phyloP scores from a whole-genome alignment of 2,329 filamentous ascomycete genomes.

The Epichloe amarillans region DNA sequence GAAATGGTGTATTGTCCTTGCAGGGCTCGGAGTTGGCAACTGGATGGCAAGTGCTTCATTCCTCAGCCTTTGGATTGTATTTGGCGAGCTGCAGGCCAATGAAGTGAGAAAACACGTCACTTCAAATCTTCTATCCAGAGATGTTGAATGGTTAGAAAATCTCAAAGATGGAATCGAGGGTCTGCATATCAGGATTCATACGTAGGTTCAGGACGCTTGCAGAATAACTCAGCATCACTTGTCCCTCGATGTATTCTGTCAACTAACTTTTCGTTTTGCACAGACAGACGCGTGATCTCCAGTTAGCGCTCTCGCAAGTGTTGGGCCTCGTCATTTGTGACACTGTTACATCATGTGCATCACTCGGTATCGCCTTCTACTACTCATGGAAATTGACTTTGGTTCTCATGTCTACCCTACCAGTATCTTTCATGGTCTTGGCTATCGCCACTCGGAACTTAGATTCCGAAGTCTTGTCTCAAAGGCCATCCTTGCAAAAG shows the following conservation, averaged over 20 bases:
- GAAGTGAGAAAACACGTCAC: constrained; percentile 54
- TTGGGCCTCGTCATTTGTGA: constrained; percentile 58
- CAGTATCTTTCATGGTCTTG: constrained; percentile 50
- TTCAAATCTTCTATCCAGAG: constrained; percentile 50
- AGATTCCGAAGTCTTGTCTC: constrained; percentile 51
- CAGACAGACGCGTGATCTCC: constrained; percentile 72
- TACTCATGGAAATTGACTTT: constrained; percentile 77
- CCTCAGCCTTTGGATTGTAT: constrained; percentile 58
- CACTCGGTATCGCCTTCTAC: constrained; percentile 59
- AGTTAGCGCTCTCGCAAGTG: constrained; percentile 66
- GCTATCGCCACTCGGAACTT: constrained; percentile 46
- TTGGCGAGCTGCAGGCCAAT: constrained; percentile 69
- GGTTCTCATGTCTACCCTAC: constrained; percentile 60
- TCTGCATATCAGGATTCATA: constrained; percentile 58
- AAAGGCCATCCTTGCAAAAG: constrained; percentile 52
- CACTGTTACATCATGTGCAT: constrained; percentile 48
- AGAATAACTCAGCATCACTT: not conserved
- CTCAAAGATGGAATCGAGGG: constrained; percentile 58
- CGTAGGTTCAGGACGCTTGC: constrained; percentile 34
- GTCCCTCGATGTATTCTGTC: not conserved
- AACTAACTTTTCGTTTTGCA: not conserved
- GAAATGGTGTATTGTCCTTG: constrained; percentile 47
- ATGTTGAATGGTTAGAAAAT: constrained; percentile 73
- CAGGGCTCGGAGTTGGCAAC: constrained; percentile 47
- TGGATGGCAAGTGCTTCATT: constrained; percentile 57